Evolutionary conservation across 2,329 filamentous ascomycete species (phyloP).

Genomic region (Colletotrichum tofieldiae): DNA sequence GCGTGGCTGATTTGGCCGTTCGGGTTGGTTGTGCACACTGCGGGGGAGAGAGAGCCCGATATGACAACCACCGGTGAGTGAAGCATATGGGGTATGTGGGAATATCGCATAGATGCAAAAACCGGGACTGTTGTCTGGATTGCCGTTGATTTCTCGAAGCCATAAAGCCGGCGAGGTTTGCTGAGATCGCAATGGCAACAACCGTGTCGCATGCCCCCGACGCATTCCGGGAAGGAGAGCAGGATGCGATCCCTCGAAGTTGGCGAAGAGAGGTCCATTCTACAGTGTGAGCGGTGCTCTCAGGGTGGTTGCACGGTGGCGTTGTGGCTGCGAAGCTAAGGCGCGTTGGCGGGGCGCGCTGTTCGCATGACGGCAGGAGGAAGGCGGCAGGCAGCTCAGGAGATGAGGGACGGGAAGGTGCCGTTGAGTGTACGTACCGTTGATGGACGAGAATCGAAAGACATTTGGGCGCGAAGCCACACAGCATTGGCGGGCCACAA

Average conservation of each 20-base stretch:
- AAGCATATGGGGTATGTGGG: neutral
- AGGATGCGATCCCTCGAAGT: neutral
- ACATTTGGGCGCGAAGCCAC: neutral
- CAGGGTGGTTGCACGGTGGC: constrained; percentile 3
- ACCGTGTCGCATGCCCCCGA: neutral
- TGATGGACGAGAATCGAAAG: neutral
- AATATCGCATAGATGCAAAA: neutral
- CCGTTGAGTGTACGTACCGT: neutral
- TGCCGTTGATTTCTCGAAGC: neutral
- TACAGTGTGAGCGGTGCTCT: neutral
- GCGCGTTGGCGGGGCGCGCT: neutral
- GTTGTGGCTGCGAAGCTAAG: constrained; percentile 6
- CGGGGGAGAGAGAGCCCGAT: neutral
- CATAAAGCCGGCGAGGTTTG: neutral
- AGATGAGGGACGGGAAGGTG: constrained; percentile 2
- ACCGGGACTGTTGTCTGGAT: neutral
- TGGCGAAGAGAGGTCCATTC: neutral
- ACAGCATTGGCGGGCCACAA: neutral
- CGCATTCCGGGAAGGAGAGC: neutral
- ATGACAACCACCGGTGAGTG: neutral
- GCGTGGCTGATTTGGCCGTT: neutral
- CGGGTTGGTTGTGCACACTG: neutral
- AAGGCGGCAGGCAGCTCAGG: neutral
- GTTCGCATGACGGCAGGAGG: constrained; percentile 16
- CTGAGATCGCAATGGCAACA: neutral